Conservation (phyloP, 78 protist species). For the Corallochytrium limacisporum region DNA sequence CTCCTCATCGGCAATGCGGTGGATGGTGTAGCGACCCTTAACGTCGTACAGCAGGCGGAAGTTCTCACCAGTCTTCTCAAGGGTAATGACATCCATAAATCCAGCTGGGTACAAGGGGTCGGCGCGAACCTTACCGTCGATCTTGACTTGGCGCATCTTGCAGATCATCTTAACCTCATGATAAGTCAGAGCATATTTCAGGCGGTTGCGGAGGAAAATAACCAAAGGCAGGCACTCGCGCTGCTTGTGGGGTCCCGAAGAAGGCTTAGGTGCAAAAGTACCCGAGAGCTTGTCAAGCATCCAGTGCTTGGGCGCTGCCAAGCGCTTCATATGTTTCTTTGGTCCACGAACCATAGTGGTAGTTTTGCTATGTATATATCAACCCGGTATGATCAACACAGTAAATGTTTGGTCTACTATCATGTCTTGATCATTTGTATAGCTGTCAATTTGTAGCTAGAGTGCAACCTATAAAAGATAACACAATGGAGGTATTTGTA, state of each 20-base stretch:
- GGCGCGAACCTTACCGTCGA: conserved; percentile 93
- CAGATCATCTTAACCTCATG: conserved; percentile 82
- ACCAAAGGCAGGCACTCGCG: conserved; percentile 96
- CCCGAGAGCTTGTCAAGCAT: conserved; percentile 97
- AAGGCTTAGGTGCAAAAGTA: conserved; percentile 43
- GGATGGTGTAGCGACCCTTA: conserved; percentile 95
- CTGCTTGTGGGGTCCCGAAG: conserved; percentile 94
- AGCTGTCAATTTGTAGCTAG: too few species aligned
- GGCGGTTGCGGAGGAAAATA: conserved; percentile 90
- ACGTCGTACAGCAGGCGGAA: conserved; percentile 96
- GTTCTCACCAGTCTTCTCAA: conserved; percentile 89
- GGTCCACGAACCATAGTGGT: conserved; percentile 92
- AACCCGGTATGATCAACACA: too few species aligned
- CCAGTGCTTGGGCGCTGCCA: conserved; percentile 95
- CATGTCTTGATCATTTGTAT: too few species aligned
- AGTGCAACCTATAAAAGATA: too few species aligned
- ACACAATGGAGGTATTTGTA: too few species aligned
- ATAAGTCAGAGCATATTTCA: conserved; percentile 94
- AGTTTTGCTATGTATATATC: too few species aligned
- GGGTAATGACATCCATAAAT: conserved; percentile 93
- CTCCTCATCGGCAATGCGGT: conserved; percentile 81
- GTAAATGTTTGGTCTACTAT: too few species aligned
- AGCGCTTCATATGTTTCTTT: conserved; percentile 94
- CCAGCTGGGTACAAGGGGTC: conserved; percentile 97
- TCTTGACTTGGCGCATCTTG: conserved; percentile 80